Evolutionary conservation across 2,329 filamentous ascomycete species (phyloP), one percentile per base, ranked within the genome.

Genomic region (Fusarium caatingaense): DNA sequence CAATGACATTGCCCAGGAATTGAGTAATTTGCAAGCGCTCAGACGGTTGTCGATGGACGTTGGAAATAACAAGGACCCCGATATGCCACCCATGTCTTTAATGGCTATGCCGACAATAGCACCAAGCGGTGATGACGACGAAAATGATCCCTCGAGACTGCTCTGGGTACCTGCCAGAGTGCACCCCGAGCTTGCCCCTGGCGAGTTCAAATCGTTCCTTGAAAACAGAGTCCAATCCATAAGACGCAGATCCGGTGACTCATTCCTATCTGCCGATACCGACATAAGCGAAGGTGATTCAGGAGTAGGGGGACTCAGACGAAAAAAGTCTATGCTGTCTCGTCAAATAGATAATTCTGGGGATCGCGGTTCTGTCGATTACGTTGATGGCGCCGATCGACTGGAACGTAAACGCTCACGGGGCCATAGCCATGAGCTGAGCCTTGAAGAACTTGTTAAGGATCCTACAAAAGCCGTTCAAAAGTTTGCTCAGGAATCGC

Each of bases 271-370:
- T 30, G 81, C 86, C 8, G 86, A 91, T 11, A 72, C 71, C 68
- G 82, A 87, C 55, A 62, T 82, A 69, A 85, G 72, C 66, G 88
- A 76, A 83, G 89, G 66, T 79, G 86, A 80, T 80, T 87, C 81
- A 77, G 87, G 87, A 20, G 88, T 81, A 78, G 88, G 88, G 18
- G 87, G 92, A 41, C 78, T 98, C 68, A 87, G 90, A 72, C 88
- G 96, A 74, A 97, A 97, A 80, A 97, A 96, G 80, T 98, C 95
- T 0, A 98, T 97, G 93, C 85, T 99, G 8, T 98, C 95, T 8
- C 88, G 92, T 61, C 94, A 98, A 78, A 92, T 99, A 63, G 92
- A 97, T 72, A 92, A 88, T 69, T 88, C 89, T 7, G 85, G 86
- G 11, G 86, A 86, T 1, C 82, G 82, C 63, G 85, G 82, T 25